phyloP scores from a whole-genome alignment of 202 grass and related monocot genomes.

The Digitaria exilis region DNA sequence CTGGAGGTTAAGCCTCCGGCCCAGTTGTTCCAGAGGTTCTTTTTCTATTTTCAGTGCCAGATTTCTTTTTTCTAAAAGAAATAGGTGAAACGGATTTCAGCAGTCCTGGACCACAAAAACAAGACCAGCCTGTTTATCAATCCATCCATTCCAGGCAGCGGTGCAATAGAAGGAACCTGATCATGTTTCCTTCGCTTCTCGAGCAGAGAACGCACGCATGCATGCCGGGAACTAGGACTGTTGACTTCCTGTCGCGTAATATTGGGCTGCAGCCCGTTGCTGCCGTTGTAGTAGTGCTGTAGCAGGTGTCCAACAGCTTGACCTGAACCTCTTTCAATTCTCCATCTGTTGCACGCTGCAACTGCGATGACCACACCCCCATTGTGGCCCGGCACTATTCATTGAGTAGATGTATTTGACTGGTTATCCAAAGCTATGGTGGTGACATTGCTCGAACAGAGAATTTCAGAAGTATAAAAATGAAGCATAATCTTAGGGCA shows the following conservation, averaged over 20 bases:
- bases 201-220: constrained; percentile 40
- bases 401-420: constrained; percentile 7
- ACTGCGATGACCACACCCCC: constrained; percentile 1
- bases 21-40: background rate
- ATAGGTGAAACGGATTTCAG: no score
- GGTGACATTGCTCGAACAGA: background rate
- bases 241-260: constrained; percentile 47
- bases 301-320: constrained; percentile 26
- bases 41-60: background rate
- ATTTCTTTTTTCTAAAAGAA: no score
- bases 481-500: background rate
- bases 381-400: background rate
- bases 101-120: background rate
- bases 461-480: background rate
- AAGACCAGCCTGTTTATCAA: background rate
- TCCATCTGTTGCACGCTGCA: background rate
- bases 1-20: background rate
- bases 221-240: constrained; percentile 35
- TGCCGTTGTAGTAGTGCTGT: background rate
- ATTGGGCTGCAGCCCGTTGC: background rate
- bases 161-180: constrained; percentile 11
- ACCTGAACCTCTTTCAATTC: constrained; percentile 36
- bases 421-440: background rate
- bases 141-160: background rate
- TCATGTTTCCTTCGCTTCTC: background rate